Conservation (phyloP, 169 alveolate species). For the Cyclospora cayetanensis region DNA sequence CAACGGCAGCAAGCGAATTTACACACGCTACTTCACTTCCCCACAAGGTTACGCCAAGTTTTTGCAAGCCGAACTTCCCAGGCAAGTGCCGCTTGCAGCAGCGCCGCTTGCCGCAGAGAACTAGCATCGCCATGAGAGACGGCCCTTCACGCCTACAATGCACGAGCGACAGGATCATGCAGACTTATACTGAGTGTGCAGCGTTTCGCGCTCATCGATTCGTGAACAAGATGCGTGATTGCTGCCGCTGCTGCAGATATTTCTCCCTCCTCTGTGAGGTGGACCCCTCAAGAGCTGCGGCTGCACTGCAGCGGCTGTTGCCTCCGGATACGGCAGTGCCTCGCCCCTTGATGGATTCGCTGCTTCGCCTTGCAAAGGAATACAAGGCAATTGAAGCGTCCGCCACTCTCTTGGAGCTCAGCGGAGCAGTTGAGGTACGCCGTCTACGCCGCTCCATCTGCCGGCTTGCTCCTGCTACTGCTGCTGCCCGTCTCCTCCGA, state of each 20-base stretch:
- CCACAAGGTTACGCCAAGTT: not conserved
- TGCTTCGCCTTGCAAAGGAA: not conserved
- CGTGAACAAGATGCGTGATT: too few relatives aligned
- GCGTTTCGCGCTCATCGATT: too few relatives aligned
- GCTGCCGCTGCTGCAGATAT: not conserved
- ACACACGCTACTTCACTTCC: not conserved
- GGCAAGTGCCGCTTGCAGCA: not conserved
- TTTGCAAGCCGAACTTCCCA: not conserved
- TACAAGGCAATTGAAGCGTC: not conserved
- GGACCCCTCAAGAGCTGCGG: conserved; percentile 27
- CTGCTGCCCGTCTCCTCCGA: too few relatives aligned
- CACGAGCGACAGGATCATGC: too few relatives aligned
- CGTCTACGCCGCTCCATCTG: too few relatives aligned
- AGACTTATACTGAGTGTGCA: too few relatives aligned
- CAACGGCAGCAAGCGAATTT: not conserved
- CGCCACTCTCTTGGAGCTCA: conserved; percentile 8
- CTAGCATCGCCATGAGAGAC: too few relatives aligned
- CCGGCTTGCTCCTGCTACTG: not conserved
- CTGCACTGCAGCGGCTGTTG: conserved; percentile 18
- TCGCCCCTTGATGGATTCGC: not conserved
- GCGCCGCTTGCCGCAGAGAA: not conserved
- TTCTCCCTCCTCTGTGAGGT: not conserved
- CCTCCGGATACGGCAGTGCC: not conserved
- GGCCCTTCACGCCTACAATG: too few relatives aligned
- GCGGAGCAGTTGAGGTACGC: conserved; percentile 15